phyloP scores from a whole-genome alignment of 805 yeast species.

The Sugiyamaella marilandica region DNA sequence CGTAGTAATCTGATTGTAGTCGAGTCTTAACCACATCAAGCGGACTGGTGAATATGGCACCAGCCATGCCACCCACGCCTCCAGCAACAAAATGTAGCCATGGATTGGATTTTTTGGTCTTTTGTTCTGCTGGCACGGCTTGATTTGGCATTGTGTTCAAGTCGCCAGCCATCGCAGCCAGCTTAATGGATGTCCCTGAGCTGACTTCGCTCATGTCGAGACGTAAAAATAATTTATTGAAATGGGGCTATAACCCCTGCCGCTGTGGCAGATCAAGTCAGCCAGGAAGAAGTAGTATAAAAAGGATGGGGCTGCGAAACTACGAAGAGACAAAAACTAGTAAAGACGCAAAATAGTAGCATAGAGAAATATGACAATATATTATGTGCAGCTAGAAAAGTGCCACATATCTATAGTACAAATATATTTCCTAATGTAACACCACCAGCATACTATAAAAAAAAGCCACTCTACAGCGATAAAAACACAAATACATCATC shows the following conservation, averaged over 20 bases:
- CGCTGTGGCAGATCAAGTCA: not conserved
- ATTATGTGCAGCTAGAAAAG: no score
- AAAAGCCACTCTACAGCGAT: no score
- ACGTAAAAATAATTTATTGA: not conserved
- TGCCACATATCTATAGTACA: no score
- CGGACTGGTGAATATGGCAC: conserved; percentile 91
- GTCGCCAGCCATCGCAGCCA: conserved; percentile 24
- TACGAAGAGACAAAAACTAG: no score
- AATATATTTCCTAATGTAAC: no score
- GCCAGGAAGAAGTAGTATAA: no score
- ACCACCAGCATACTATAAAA: no score
- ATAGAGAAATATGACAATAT: no score
- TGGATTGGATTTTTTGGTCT: conserved; percentile 31
- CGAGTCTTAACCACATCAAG: conserved; percentile 95
- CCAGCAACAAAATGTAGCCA: conserved; percentile 47
- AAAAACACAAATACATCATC: no score
- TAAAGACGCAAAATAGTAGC: no score
- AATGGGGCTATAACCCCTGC: not conserved
- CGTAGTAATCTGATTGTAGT: conserved; percentile 80
- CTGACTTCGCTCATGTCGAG: not conserved
- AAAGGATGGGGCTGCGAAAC: no score
- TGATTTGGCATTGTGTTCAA: conserved; percentile 22
- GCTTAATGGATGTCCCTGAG: not conserved
- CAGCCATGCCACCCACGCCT: conserved; percentile 91
- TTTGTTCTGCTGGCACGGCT: conserved; percentile 20